Conservation (phyloP, 345 rosid species). For the Brassica rapa region DNA sequence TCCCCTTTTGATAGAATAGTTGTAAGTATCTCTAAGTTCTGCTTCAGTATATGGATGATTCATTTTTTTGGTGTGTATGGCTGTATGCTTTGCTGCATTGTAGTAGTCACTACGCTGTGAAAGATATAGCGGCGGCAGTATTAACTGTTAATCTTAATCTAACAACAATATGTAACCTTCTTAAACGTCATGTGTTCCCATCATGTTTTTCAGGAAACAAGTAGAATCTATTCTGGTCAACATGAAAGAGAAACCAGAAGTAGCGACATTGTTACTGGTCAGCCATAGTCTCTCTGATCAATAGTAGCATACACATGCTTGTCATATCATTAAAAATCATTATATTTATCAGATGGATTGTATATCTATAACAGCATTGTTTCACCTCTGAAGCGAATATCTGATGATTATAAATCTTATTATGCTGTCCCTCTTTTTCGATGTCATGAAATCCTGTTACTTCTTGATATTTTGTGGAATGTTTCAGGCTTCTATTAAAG, state of each 20-base stretch:
- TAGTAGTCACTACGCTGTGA: conserved; percentile 12
- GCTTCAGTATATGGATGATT: background rate
- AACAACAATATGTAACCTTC: conserved; percentile 12
- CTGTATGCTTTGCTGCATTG: conserved; percentile 1
- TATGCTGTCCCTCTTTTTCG: background rate
- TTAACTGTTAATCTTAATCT: conserved; percentile 12
- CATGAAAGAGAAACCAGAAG: conserved; percentile 94
- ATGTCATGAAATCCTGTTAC: conserved; percentile 12
- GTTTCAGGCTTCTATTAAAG: conserved; percentile 25
- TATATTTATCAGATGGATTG: conserved; percentile 18
- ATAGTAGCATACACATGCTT: conserved; percentile 27
- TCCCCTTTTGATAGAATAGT: background rate
- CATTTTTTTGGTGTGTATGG: background rate
- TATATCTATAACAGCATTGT: conserved; percentile 2
- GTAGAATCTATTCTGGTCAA: conserved; percentile 79
- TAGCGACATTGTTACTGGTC: conserved; percentile 81
- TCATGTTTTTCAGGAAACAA: conserved; percentile 71
- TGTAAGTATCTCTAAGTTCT: background rate
- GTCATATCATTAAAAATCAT: background rate
- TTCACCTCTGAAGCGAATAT: conserved; percentile 3
- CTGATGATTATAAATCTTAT: conserved; percentile 4
- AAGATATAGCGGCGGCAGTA: background rate
- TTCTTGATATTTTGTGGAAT: conserved; percentile 17
- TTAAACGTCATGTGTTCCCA: conserved; percentile 12
- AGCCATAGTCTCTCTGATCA: conserved; percentile 36